These are phyloP conservation scores for Amborella trichopoda DNA, from an alignment of 164 flowering plant species.

Conservation along the genomic window DNA sequence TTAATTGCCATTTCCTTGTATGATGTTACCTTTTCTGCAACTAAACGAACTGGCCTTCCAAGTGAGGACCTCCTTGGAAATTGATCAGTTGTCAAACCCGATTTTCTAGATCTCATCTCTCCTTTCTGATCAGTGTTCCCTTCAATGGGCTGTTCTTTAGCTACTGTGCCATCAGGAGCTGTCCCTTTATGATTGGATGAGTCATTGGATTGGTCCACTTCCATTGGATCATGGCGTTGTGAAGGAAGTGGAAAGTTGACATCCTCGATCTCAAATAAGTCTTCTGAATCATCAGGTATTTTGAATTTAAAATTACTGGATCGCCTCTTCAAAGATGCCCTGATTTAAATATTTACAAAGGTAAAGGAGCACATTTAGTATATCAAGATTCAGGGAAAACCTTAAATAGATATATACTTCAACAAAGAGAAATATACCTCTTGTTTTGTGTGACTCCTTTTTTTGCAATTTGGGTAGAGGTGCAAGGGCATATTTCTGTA, in stretches of 20 bases:
- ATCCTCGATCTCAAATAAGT: slow-evolving; percentile 53
- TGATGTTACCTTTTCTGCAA: slow-evolving; percentile 56
- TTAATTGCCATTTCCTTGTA: slow-evolving; percentile 61
- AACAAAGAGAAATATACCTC: not conserved
- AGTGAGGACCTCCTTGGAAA: slow-evolving; percentile 47
- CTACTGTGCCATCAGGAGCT: not conserved
- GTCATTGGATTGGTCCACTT: slow-evolving; percentile 8
- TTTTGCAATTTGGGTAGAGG: slow-evolving; percentile 20
- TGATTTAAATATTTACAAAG: not conserved
- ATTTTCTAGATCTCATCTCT: slow-evolving; percentile 8
- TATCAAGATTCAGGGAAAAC: not conserved
- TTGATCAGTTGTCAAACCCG: too few species aligned
- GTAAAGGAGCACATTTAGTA: not conserved
- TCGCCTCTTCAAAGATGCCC: slow-evolving; percentile 53
- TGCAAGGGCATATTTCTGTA: slow-evolving; percentile 10
- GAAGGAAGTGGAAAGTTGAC: slow-evolving; percentile 13
- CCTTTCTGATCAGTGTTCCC: slow-evolving; percentile 6
- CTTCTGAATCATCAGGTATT: slow-evolving; percentile 23
- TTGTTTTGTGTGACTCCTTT: slow-evolving; percentile 25
- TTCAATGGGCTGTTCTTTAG: slow-evolving; percentile 9
- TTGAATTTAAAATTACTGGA: slow-evolving; percentile 32
- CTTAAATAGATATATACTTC: not conserved
- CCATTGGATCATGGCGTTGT: slow-evolving; percentile 1
- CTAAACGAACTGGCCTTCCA: slow-evolving; percentile 55
- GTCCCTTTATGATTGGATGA: not conserved